Evolutionary conservation across 129 eudicot genomes (phyloP), one percentile per base, ranked within the genome.

Genomic region (Pulicaria dysenterica): DNA sequence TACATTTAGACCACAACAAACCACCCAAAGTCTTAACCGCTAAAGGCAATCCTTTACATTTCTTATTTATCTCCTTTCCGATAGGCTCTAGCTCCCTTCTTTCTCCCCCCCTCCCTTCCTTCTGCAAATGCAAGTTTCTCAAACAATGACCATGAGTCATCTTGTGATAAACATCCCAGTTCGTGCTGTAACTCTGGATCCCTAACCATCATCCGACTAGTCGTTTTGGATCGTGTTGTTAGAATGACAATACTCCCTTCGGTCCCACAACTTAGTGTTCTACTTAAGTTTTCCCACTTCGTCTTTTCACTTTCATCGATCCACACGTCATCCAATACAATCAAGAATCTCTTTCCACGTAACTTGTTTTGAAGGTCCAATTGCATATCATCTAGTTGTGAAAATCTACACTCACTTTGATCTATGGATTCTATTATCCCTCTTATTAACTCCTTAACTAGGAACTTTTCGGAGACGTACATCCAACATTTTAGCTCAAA

Each of bases 11-110:
- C 64, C 31, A 24, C 31, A 80, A 38, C 42, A 84, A 51, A 67
- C 82, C 55, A 19, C 77, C 84, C 42, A 80, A 64, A 10, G 71
- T 78, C 50, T 44, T 58, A 16, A 74, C 77, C 8, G 80, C 86
- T 10, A 83, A 69, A 39, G 83, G 86, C 4, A 83, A 51, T 46
- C 83, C 81, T 5, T 76, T 49, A 5, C 78, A 78, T 48, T 83
- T 83, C 3, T 73, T 69, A 38, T 62, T 74, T 9, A 78, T 82
- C 41, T 38, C 73, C 66, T 78, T 78, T 37, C 70, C 83, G 8
- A 82, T 82, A 36, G 43, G 69, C 9, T 73, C 63, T 4, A 82
- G 77, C 24, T 82, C 69, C 7, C 31, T 24, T 24, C 31, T 24
- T 24, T 67, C 62, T 13, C 47, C 6, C 6, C 6, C n/a, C 57